Evolutionary conservation across 805 yeast species (phyloP), one percentile per base, ranked within the genome.

Genomic region (Ogataea dorogensis): DNA sequence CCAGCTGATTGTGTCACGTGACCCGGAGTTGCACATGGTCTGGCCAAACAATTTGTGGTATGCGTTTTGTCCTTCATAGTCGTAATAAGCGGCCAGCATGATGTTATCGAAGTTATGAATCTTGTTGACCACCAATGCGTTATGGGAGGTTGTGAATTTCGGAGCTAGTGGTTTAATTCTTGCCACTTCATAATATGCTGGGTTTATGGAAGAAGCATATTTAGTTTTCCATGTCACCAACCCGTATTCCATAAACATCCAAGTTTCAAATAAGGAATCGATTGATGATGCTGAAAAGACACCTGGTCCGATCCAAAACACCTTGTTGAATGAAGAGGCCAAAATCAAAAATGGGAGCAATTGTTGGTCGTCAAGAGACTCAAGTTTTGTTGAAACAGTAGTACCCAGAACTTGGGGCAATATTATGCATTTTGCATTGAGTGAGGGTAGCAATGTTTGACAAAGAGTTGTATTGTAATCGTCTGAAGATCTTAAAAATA

Each of bases 181-280:
- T 1, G 49, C 40, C 17, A 51, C 47, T 13, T 70, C 61, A 52
- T 77, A 81, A 47, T 70, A 77, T 28, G 62, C 59, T 6, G 86
- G 85, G 3, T 79, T 66, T 0, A 85, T 77, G 3, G 81, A 73
- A 39, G 86, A 65, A 50, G 71, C 67, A 85, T 86, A 80, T 42
- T 75, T 74, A 55, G 79, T 86, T 1, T 86, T 86, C 87, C 86
- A 81, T 4, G 75, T 64, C 17, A 81, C 65, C 50, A 81, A 56
- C 1, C 86, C 86, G 12, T 63, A 55, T 6, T 65, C 56, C n/a
- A 43, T 34, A 52, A 68, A 79, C 5, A 80, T 73, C 27, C 68
- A 66, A n/a, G 48, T 40, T 2, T 43, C 28, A 21, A 61, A 58
- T 26, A 59, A 36, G 1, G 21, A 10, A 15, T 61, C 62, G 5